Evolutionary conservation across 805 yeast genomes (phyloP), one percentile per base, ranked within the genome.

Genomic region (Saccharomycopsis sp.): DNA sequence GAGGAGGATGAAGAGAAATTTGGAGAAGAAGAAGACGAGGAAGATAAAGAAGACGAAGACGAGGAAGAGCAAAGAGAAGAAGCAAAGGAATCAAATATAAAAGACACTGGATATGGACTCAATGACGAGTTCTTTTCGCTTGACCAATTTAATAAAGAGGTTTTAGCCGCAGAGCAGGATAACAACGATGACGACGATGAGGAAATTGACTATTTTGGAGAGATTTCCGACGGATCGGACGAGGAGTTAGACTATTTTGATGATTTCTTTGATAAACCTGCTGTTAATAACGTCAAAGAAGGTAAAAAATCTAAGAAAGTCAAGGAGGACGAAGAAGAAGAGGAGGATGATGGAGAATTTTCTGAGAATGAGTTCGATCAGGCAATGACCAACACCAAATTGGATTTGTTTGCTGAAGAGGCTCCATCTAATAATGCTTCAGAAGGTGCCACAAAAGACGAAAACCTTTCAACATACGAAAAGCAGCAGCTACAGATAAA

Each of bases 41-140:
- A 65, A 22, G 67, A 59, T 2, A 65, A 63, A 5, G 72, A 68
- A n/a, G 66, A 60, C 12, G 67, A 62, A 9, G 64, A 66, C 14
- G 64, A 60, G 3, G 74, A 67, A 3, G 68, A 62, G 1, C 70
- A 66, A 14, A 72, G 66, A 12, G 71, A 67, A 2, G 66, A 69
- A 66, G 9, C 69, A 64, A 34, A 73, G 68, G 47, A 61, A 57
- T 17, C 64, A 63, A 63, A 64, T 3, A 62, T 61, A 38, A 64
- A 58, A 5, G 65, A 59, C 7, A 61, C 59, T 20, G 63, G 53
- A 1, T 80, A 78, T 65, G 93, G 91, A 1, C 76, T 92, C 34
- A 88, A 92, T 68, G 96, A 89, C 66, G 89, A 84, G 3, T 86
- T 91, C 64, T 93, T 93, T 68, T 84, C 89, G 60, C 82, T 93